phyloP scores from a whole-genome alignment of 805 yeast species.

The Wickerhamiella bombiphila region DNA sequence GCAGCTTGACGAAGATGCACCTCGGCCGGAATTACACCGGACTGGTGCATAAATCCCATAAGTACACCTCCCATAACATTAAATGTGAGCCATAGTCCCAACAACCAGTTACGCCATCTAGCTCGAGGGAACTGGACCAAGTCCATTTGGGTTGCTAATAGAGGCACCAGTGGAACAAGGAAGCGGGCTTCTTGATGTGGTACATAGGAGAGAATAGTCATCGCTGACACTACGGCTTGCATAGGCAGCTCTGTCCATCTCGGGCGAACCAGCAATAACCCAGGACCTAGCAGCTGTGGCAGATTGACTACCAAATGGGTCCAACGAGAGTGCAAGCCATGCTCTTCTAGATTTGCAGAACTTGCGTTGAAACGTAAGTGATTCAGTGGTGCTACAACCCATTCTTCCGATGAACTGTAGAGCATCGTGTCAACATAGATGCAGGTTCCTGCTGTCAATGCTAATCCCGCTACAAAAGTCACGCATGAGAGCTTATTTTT shows the following conservation, averaged over 20 bases:
- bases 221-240: constrained; percentile 46
- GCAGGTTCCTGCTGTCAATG: constrained; percentile 25
- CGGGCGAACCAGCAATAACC: constrained; percentile 32
- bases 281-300: constrained; percentile 76
- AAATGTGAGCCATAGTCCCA: constrained; percentile 44
- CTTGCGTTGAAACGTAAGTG: constrained; percentile 58
- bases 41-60: constrained; percentile 80
- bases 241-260: constrained; percentile 41
- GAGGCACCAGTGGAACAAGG: constrained; percentile 62
- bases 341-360: constrained; percentile 44
- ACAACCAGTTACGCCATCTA: constrained; percentile 13
- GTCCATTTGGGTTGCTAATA: constrained; percentile 42
- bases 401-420: constrained; percentile 20
- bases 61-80: constrained; percentile 43
- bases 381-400: constrained; percentile 59
- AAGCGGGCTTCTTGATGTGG: constrained; percentile 95
- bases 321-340: constrained; percentile 71
- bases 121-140: constrained; percentile 11
- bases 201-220: constrained; percentile 45
- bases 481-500: constrained; percentile 24
- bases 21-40: constrained; percentile 68
- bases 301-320: constrained; percentile 62
- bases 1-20: constrained; percentile 17
- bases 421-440: constrained; percentile 41
- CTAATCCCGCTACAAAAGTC: constrained; percentile 25